phyloP scores from a whole-genome alignment of 2,329 filamentous ascomycete genomes.

The Diaporthe vaccinii region DNA sequence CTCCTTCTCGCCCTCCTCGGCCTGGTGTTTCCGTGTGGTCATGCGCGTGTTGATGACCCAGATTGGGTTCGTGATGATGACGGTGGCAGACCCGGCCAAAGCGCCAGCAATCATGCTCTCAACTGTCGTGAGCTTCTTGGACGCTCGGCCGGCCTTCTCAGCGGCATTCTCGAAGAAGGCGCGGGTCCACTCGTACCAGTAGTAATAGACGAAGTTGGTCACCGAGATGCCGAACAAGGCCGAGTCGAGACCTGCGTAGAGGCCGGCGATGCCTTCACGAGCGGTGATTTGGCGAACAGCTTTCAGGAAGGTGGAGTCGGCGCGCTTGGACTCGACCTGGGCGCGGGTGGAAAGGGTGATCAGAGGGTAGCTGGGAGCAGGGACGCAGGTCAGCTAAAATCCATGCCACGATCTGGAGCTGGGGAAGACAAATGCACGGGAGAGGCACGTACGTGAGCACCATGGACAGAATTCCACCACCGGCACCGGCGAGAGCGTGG shows the following conservation, averaged over 20 bases:
- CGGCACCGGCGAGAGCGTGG: constrained; percentile 92
- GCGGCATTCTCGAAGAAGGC: constrained; percentile 87
- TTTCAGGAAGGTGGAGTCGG: constrained; percentile 85
- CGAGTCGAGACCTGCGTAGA: constrained; percentile 94
- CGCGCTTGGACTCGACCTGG: constrained; percentile 96
- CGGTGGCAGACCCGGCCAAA: constrained; percentile 92
- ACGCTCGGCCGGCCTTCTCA: constrained; percentile 77
- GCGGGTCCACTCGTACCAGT: constrained; percentile 99
- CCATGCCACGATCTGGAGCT: constrained; percentile 23
- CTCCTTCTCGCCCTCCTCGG: constrained; percentile 45
- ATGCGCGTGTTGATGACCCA: constrained; percentile 99
- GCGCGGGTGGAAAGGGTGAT: constrained; percentile 98
- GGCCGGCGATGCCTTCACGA: constrained; percentile 88
- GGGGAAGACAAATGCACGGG: constrained; percentile 4
- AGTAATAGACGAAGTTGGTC: constrained; percentile 99
- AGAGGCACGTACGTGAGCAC: constrained; percentile 79
- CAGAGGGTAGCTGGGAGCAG: constrained; percentile 82
- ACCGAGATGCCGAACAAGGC: constrained; percentile 97
- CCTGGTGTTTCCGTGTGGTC: constrained; percentile 82
- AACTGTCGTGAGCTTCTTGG: constrained; percentile 87
- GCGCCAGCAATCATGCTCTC: constrained; percentile 97
- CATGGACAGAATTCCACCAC: constrained; percentile 96
- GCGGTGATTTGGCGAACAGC: constrained; percentile 89
- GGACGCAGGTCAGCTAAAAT: constrained; percentile 26
- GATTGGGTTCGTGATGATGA: constrained; percentile 97